Percentiles rank a stretch among this genome's conserved stretches.
Evolutionary conservation across 148 eudicot genomes (phyloP).

Genomic region (Rhododendron kiyosumense): DNA sequence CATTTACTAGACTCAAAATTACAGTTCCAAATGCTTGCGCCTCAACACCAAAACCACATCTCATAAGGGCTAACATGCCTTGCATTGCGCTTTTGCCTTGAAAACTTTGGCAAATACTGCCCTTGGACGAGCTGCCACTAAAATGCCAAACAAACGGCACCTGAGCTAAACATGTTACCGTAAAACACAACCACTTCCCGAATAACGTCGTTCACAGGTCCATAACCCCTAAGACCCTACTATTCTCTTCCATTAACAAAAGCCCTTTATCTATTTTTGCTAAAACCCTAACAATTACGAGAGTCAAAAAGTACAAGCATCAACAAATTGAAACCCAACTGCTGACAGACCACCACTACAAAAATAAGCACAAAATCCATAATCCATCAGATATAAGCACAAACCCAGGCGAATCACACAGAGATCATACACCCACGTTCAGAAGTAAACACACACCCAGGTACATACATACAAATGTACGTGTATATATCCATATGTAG

Average conservation of each 20-base stretch:
- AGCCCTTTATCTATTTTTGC: neutral
- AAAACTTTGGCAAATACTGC: neutral
- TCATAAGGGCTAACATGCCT: neutral
- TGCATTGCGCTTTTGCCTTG: neutral
- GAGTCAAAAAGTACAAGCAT: neutral
- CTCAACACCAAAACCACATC: neutral
- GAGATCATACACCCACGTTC: neutral
- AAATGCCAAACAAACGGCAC: neutral
- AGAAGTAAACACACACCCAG: neutral
- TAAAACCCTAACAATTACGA: neutral
- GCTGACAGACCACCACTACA: neutral
- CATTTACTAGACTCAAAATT: neutral
- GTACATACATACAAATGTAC: neutral
- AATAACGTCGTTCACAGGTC: neutral
- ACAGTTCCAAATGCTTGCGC: neutral
- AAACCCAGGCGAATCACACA: neutral
- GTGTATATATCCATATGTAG: too few relatives aligned
- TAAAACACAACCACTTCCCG: neutral
- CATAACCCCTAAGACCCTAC: neutral
- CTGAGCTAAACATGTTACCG: neutral
- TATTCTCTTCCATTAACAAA: neutral
- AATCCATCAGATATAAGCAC: neutral
- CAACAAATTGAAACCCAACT: neutral
- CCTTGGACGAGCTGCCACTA: neutral
- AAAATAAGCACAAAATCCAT: neutral